Evolutionary conservation across 495 filamentous ascomycete genomes (phyloP).

Genomic region (Penicillium silybi): DNA sequence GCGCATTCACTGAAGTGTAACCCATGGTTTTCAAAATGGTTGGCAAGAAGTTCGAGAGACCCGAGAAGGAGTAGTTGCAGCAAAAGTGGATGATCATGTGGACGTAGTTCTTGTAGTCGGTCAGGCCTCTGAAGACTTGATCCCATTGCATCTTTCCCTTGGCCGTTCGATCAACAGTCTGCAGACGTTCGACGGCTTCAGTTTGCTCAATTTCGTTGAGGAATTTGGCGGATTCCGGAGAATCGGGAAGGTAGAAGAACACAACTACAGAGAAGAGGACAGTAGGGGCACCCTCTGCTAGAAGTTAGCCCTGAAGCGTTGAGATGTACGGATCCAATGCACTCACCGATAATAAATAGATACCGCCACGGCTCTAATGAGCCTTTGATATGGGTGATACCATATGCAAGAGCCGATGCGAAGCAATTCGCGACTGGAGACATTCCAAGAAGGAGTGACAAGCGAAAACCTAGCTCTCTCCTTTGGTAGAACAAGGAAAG

Average conservation of each 20-base stretch:
- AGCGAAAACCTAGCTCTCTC: constrained; percentile 63
- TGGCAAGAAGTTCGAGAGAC: constrained; percentile 69
- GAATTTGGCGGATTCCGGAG: constrained; percentile 61
- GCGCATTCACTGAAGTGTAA: constrained; percentile 58
- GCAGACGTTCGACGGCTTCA: constrained; percentile 22
- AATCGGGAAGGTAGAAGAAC: constrained; percentile 63
- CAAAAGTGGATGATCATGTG: constrained; percentile 28
- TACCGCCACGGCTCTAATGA: constrained; percentile 24
- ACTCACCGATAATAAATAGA: constrained; percentile 27
- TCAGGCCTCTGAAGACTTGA: constrained; percentile 21
- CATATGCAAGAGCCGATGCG: constrained; percentile 70
- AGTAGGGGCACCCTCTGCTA: constrained; percentile 66
- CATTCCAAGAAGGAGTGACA: constrained; percentile 64
- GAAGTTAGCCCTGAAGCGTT: constrained; percentile 37
- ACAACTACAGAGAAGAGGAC: constrained; percentile 56
- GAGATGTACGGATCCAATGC: background rate
- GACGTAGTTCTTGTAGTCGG: constrained; percentile 29
- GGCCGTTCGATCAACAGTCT: constrained; percentile 20
- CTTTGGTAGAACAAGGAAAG: constrained; percentile 74
- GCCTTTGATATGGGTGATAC: constrained; percentile 51
- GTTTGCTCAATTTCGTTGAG: constrained; percentile 55
- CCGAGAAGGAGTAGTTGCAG: constrained; percentile 28
- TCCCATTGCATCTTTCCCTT: constrained; percentile 19
- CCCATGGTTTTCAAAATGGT: constrained; percentile 69
- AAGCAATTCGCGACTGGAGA: constrained; percentile 73